Conservation (phyloP, 768 basidiomycete genomes). For the Kwoniella newhampshirensis region DNA sequence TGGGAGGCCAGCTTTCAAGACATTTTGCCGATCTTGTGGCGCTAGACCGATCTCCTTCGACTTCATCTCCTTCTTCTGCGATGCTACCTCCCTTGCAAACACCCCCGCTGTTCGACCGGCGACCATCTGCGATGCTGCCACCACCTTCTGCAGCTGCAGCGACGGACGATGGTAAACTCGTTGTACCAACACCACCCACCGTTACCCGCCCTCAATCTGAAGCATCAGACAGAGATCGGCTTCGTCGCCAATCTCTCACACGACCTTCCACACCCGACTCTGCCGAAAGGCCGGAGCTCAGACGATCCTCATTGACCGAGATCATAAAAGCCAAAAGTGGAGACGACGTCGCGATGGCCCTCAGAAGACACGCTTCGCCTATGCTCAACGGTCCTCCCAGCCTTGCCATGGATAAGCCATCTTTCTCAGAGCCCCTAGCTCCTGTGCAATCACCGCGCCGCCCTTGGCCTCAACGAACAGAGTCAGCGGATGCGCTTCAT, state of each 20-base stretch:
- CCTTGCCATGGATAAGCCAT: constrained; percentile 25
- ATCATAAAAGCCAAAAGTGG: constrained; percentile 36
- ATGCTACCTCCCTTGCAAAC: constrained; percentile 26
- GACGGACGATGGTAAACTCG: constrained; percentile 4
- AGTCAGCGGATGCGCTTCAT: constrained; percentile 23
- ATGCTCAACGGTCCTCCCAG: neutral
- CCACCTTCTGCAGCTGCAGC: neutral
- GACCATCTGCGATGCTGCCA: constrained; percentile 12
- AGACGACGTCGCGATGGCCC: constrained; percentile 29
- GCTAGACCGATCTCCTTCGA: constrained; percentile 13
- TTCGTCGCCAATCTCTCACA: constrained; percentile 21
- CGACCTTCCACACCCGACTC: constrained; percentile 30
- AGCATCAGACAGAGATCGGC: neutral
- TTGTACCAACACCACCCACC: constrained; percentile 2
- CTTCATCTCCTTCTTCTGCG: constrained; percentile 4
- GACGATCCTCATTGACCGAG: constrained; percentile 37
- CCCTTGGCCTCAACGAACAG: constrained; percentile 7
- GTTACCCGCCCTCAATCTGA: constrained; percentile 9
- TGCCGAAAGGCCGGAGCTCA: constrained; percentile 9
- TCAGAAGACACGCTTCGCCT: constrained; percentile 9
- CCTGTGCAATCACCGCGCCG: constrained; percentile 4
- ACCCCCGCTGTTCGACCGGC: constrained; percentile 3
- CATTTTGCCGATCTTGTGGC: constrained; percentile 41
- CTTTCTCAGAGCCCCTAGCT: constrained; percentile 22
- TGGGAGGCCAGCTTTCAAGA: constrained; percentile 39